Percentiles rank a stretch among this genome's conserved stretches.
These are phyloP conservation scores for Helianthus tuberosus DNA, from an alignment of 129 eudicot species.

Conservation along the genomic window DNA sequence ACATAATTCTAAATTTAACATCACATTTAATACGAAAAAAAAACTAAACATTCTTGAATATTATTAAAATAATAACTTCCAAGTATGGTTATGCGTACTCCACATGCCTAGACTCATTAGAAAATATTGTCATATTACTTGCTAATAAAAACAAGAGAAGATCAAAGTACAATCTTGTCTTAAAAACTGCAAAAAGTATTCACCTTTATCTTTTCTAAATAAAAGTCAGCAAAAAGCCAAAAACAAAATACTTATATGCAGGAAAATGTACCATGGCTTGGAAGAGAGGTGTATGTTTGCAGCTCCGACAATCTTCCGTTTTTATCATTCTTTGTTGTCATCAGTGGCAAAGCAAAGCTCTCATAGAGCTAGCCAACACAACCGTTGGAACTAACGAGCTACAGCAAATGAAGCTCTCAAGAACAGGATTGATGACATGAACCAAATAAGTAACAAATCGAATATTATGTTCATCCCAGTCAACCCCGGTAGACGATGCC, in stretches of 20 bases:
- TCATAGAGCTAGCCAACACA: slow-evolving; percentile 34
- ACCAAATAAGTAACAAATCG: slow-evolving; percentile 9
- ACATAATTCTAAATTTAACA: background rate
- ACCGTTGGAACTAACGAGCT: slow-evolving; percentile 40
- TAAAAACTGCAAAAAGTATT: background rate
- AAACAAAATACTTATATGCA: background rate
- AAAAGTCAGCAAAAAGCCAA: background rate
- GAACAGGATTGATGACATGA: slow-evolving; percentile 53
- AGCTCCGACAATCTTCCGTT: slow-evolving; percentile 43
- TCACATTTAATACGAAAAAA: background rate
- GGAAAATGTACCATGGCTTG: slow-evolving; percentile 42
- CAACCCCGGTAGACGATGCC: slow-evolving; percentile 68
- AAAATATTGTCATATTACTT: background rate
- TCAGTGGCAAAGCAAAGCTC: slow-evolving; percentile 43
- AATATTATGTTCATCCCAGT: slow-evolving; percentile 30
- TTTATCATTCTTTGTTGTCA: slow-evolving; percentile 49
- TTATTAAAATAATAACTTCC: background rate
- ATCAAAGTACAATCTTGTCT: background rate
- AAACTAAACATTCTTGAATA: background rate
- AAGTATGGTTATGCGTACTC: background rate
- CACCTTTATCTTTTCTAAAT: background rate
- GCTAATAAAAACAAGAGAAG: background rate
- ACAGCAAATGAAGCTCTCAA: slow-evolving; percentile 49
- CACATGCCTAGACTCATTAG: background rate
- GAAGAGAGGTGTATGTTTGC: slow-evolving; percentile 27